Evolutionary conservation across 2,329 filamentous ascomycete genomes (phyloP).

Genomic region (Fusarium sp.): DNA sequence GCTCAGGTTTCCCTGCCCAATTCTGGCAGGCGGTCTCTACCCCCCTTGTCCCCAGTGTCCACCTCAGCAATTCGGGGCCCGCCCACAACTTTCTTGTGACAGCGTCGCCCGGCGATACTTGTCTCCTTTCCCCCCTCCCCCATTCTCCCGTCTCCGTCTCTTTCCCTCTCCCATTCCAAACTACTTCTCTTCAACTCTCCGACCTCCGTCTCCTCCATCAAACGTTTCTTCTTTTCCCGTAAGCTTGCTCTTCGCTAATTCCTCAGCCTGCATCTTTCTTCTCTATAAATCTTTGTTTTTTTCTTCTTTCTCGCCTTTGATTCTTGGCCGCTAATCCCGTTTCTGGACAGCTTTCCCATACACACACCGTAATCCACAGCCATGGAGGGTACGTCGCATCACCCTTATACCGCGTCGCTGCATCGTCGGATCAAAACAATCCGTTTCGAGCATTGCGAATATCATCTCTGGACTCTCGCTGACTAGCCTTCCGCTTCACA

Average conservation of each 20-base stretch:
- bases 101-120: conserved; percentile 53
- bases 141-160: conserved; percentile 46
- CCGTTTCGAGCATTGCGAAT: conserved; percentile 39
- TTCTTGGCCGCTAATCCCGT: conserved; percentile 49
- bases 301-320: conserved; percentile 34
- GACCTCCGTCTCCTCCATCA: conserved; percentile 51
- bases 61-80: conserved; percentile 52
- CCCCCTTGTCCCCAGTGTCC: conserved; percentile 45
- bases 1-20: conserved; percentile 32
- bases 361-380: conserved; percentile 59
- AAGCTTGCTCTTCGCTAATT: conserved; percentile 40
- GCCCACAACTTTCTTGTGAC: conserved; percentile 55
- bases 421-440: conserved; percentile 45
- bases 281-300: conserved; percentile 42
- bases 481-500: conserved; percentile 64
- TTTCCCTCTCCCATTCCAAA: conserved; percentile 50
- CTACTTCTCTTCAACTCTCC: conserved; percentile 49
- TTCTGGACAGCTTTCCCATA: conserved; percentile 52
- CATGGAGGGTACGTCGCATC: conserved; percentile 66
- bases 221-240: conserved; percentile 48
- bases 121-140: conserved; percentile 52
- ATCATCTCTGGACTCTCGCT: conserved; percentile 52
- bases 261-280: conserved; percentile 37
- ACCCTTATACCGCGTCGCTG: conserved; percentile 41
- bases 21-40: conserved; percentile 48